These are phyloP conservation scores for Fusarium setosum DNA, from an alignment of 2,329 filamentous ascomycete genomes.

Conservation along the genomic window DNA sequence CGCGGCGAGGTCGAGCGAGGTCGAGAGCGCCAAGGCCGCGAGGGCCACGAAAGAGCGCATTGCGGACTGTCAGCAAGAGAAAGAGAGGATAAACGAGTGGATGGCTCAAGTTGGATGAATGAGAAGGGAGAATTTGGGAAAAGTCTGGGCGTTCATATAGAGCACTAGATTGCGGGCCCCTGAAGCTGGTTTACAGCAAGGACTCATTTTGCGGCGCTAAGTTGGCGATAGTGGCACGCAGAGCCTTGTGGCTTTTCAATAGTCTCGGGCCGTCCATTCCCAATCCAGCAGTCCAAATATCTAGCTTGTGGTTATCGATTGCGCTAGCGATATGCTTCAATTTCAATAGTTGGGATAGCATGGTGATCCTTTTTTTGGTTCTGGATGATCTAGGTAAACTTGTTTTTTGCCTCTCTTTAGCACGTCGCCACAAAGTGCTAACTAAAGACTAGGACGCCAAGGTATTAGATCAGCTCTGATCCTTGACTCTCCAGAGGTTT, in stretches of 20 bases:
- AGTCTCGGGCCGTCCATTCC: neutral
- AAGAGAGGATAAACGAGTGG: neutral
- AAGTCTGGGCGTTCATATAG: constrained; percentile 4
- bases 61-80: neutral
- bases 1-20: neutral
- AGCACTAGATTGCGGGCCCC: neutral
- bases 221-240: constrained; percentile 1
- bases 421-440: too few species aligned
- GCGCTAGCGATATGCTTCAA: neutral
- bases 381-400: too few species aligned
- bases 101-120: neutral
- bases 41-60: constrained; percentile 17
- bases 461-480: too few species aligned
- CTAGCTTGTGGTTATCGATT: neutral
- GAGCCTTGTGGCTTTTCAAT: constrained; percentile 5
- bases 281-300: neutral
- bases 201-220: neutral
- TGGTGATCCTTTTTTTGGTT: too few species aligned
- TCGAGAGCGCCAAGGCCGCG: constrained; percentile 10
- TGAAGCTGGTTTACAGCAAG: neutral
- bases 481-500: too few species aligned
- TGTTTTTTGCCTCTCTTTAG: too few species aligned
- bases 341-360: too few species aligned
- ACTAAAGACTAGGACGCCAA: too few species aligned
- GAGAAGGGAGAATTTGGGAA: too few species aligned